Conservation (phyloP, 2,329 filamentous ascomycete species). For the Curvularia lunata region DNA sequence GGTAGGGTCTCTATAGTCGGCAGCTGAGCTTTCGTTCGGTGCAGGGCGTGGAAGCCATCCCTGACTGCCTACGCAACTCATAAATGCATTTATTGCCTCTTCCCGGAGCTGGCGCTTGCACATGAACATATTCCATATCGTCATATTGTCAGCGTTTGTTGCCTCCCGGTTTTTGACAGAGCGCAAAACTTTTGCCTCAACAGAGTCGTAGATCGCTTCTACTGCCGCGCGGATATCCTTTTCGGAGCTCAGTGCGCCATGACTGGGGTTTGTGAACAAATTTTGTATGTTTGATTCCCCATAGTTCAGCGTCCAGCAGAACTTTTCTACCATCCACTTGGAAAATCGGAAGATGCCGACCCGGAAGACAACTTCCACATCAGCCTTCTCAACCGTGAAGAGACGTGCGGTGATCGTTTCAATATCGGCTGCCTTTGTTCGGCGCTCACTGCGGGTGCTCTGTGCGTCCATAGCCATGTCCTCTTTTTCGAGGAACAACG, state of each 20-base stretch:
- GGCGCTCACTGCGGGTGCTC: constrained; percentile 40
- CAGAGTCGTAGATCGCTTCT: constrained; percentile 16
- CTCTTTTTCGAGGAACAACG: constrained; percentile 82
- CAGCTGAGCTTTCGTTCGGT: neutral
- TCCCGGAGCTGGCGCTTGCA: constrained; percentile 28
- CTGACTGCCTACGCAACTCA: constrained; percentile 17
- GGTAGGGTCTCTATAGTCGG: constrained; percentile 61
- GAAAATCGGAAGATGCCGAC: constrained; percentile 39
- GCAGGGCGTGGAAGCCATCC: constrained; percentile 26
- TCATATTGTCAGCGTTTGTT: constrained; percentile 19
- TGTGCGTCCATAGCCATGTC: constrained; percentile 73
- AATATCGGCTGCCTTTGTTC: constrained; percentile 27
- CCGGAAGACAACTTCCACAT: constrained; percentile 25
- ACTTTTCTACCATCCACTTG: constrained; percentile 32
- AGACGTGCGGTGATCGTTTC: constrained; percentile 25
- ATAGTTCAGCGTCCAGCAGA: constrained; percentile 23
- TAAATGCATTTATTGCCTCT: constrained; percentile 28
- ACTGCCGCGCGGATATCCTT: constrained; percentile 16
- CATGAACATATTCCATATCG: constrained; percentile 36
- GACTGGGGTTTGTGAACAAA: constrained; percentile 16
- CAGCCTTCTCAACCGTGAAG: constrained; percentile 20
- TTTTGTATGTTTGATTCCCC: constrained; percentile 5
- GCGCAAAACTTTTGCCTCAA: constrained; percentile 27
- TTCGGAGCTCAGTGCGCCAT: constrained; percentile 8
- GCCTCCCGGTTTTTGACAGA: constrained; percentile 16